Evolutionary conservation across 2,329 filamentous ascomycete species (phyloP).

Genomic region (Aspergillus hiratsukae): DNA sequence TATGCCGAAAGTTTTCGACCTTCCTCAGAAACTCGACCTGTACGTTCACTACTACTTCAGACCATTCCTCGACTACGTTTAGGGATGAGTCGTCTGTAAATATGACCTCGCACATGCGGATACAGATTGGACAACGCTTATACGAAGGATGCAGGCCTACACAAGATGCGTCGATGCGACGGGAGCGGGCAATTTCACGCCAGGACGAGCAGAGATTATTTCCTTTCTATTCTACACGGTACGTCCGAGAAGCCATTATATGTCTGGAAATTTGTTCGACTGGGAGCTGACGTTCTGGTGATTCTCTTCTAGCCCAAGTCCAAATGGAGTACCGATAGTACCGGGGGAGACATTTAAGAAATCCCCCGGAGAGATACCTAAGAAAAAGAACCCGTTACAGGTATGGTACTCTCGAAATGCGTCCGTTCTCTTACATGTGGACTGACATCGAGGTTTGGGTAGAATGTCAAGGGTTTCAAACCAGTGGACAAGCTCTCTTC

Average conservation of each 20-base stretch:
- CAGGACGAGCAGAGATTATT: conserved; percentile 23
- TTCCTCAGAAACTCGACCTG: conserved; percentile 8
- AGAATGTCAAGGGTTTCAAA: conserved; percentile 12
- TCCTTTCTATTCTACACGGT: conserved; percentile 11
- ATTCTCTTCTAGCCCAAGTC: conserved; percentile 8
- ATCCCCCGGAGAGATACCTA: conserved; percentile 20
- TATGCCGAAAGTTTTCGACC: conserved; percentile 16
- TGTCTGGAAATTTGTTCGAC: not conserved
- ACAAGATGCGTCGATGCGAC: conserved; percentile 10
- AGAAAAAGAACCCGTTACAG: conserved; percentile 14
- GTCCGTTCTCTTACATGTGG: not conserved
- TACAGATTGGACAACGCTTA: conserved; percentile 8
- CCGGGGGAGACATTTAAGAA: conserved; percentile 21
- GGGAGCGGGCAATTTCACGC: conserved; percentile 4
- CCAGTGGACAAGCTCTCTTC: conserved; percentile 23
- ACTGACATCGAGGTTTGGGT: not conserved
- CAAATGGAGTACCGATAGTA: conserved; percentile 23
- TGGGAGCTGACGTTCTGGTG: not conserved
- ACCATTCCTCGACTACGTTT: conserved; percentile 12
- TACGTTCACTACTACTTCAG: conserved; percentile 17
- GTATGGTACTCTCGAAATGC: conserved; percentile 8
- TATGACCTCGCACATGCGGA: conserved; percentile 8
- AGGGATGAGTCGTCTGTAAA: conserved; percentile 23
- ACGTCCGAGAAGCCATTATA: conserved; percentile 3
- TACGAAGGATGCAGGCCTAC: conserved; percentile 9